A percentile compares a stretch with the other conserved stretches of the same genome.
Evolutionary conservation across 2,329 filamentous ascomycete genomes (phyloP).

Genomic region (Cadophora gregata): DNA sequence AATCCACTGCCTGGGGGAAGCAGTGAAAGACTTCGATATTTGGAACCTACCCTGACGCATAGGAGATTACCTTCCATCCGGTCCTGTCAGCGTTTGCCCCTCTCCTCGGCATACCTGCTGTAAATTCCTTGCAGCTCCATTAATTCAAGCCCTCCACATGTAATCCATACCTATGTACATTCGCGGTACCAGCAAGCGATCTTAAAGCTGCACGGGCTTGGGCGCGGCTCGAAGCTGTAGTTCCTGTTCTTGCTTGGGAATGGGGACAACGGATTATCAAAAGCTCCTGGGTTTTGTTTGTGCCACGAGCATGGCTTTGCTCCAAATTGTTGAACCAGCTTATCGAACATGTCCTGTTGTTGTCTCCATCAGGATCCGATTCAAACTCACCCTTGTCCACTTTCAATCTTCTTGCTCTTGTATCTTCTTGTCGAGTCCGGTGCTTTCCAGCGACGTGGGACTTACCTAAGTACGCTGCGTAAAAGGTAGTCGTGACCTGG

Average conservation of each 20-base stretch:
- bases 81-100: conserved; percentile 7
- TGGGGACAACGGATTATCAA: neutral
- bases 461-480: too few species aligned
- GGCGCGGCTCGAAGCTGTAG: neutral
- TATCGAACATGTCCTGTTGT: neutral
- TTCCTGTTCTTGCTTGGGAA: neutral
- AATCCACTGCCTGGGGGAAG: too few species aligned
- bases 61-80: too few species aligned
- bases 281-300: too few species aligned
- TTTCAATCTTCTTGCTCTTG: too few species aligned
- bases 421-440: too few species aligned
- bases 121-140: conserved; percentile 8
- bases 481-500: neutral
- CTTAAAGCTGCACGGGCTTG: neutral
- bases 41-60: neutral
- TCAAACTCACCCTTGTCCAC: too few species aligned
- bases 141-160: conserved; percentile 1
- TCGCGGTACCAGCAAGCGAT: too few species aligned
- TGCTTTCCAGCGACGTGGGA: too few species aligned
- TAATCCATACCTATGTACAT: neutral
- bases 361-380: neutral
- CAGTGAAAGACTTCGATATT: neutral
- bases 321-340: neutral
- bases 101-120: conserved; percentile 8
- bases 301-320: neutral